Percentiles rank a stretch among this genome's conserved stretches.
Evolutionary conservation across 2,329 filamentous ascomycete species (phyloP).

Genomic region (Aspergillus glaucus): DNA sequence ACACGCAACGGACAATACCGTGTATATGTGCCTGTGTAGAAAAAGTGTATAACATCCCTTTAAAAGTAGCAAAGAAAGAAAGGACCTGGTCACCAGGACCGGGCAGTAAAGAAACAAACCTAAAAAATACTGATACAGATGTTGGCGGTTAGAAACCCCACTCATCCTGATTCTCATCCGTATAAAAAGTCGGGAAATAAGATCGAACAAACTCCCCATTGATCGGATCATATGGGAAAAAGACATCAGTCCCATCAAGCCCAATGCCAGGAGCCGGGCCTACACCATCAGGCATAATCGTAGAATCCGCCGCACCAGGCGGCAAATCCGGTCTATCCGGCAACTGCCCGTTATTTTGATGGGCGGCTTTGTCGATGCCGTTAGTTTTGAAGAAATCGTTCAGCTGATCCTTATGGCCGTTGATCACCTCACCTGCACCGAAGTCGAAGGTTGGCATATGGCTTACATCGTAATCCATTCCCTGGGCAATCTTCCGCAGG

Average conservation of each 20-base stretch:
- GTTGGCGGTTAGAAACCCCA: background rate
- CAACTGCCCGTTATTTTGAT: no score
- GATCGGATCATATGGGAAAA: conserved; percentile 36
- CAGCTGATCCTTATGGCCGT: background rate
- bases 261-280: background rate
- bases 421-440: conserved; percentile 6
- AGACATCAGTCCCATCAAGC: conserved; percentile 17
- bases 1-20: no score
- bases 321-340: no score
- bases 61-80: no score
- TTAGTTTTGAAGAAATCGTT: background rate
- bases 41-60: no score
- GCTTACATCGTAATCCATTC: conserved; percentile 30
- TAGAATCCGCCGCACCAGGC: no score
- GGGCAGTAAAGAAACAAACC: no score
- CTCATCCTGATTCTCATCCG: conserved; percentile 10
- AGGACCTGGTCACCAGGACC: no score
- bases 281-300: no score
- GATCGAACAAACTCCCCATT: conserved; percentile 33
- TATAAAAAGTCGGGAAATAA: conserved; percentile 28
- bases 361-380: background rate
- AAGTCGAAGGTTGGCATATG: conserved; percentile 26
- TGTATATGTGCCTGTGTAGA: no score
- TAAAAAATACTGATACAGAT: no score
- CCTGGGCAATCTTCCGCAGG: conserved; percentile 27